A percentile compares a stretch with the other conserved stretches of the same genome.
These are phyloP conservation scores for Solanum verrucosum DNA, from an alignment of 257 asterid genomes.

Conservation along the genomic window DNA sequence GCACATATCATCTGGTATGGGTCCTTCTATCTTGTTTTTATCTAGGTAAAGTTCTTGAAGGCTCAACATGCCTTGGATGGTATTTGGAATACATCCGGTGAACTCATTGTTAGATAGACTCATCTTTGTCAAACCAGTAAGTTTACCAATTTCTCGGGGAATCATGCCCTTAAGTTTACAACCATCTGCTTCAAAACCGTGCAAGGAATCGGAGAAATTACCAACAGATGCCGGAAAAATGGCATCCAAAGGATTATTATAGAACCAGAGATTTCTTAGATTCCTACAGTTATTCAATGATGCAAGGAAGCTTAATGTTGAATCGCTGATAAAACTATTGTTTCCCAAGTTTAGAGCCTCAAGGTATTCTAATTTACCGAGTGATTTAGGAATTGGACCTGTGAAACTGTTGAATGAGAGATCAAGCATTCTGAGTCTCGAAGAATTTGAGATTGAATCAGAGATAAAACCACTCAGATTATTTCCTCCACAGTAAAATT, in stretches of 20 bases:
- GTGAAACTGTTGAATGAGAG: too few relatives aligned
- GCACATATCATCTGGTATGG: background rate
- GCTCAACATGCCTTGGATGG: background rate
- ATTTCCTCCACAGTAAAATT: too few relatives aligned
- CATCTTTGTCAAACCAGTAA: background rate
- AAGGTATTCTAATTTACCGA: too few relatives aligned
- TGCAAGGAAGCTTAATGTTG: too few relatives aligned
- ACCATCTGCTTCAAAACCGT: background rate
- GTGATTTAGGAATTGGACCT: too few relatives aligned
- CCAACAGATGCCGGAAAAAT: background rate
- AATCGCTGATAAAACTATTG: too few relatives aligned
- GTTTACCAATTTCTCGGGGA: background rate
- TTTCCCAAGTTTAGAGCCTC: too few relatives aligned
- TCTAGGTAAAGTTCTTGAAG: background rate
- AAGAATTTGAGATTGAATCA: too few relatives aligned
- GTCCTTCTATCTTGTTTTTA: background rate
- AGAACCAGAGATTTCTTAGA: background rate
- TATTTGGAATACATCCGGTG: background rate
- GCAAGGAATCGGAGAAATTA: background rate
- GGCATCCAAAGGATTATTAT: background rate
- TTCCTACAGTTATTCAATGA: too few relatives aligned
- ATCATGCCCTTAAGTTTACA: background rate
- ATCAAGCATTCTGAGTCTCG: too few relatives aligned
- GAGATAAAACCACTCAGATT: too few relatives aligned
- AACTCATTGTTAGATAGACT: background rate